Evolutionary conservation across 768 basidiomycete genomes (phyloP), one percentile per base, ranked within the genome.

Genomic region (Rhizopogon vulgaris): DNA sequence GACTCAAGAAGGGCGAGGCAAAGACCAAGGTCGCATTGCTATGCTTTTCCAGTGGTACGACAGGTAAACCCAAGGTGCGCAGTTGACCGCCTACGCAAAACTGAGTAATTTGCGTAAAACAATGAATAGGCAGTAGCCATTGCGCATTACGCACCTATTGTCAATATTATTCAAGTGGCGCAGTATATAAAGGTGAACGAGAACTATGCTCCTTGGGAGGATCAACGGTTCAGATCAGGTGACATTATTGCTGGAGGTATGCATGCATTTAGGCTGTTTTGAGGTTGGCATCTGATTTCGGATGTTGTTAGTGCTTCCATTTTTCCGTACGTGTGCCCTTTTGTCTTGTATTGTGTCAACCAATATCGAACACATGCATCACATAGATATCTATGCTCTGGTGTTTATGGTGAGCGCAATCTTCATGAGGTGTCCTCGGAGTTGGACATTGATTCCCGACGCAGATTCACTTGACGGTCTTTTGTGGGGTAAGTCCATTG

Each of bases 11-110:
- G 11, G 86, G 84, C 6, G 85, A 85, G 65, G 80, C 73, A 18
- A 82, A 74, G 61, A 78, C 71, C 14, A 77, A 79, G 40, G 53
- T 88, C n/a, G 86, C 86, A 3, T 83, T 87, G 57, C 68, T 88
- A 49, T 79, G 76, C 48, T 85, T 89, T 56, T 87, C 86, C 1
- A 87, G 85, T 55, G 86, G 86, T 11, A 89, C 86, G 18, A 89
- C 87, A 18, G 85, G 85, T 64, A 70, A 66, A 60, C 72, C 65
- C 28, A 64, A 66, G 54, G 65, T 64, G 11, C 50, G 5, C 14
- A 10, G 12, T 40, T 3, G 27, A 18, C 4, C 18, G 18, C 18
- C 18, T 4, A 25, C 1, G 6, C 6, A 25, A 22, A 8, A 4
- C 12, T 11, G 48, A 2, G 14, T n/a, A 32, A 18, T 22, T 12